Base-by-base conservation (phyloP, 768 basidiomycete species). In the Tulasnella calospora region DNA sequence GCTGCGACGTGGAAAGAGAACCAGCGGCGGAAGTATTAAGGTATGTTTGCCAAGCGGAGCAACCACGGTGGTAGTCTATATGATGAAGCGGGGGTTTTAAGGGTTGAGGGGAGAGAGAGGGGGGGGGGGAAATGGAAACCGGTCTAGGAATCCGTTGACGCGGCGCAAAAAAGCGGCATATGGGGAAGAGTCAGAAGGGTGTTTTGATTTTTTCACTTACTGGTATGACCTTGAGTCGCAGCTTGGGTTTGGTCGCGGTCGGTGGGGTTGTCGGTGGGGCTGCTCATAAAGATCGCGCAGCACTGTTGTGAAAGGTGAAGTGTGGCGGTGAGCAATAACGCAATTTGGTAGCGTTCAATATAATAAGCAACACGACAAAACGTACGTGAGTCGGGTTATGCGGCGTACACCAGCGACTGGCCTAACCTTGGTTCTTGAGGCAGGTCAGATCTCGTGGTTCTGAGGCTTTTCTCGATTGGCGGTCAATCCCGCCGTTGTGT, bases 371-470 rank as follows among this genome's bases (percentile, higher is more conserved):
- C 41, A 27, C 15, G 46, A 40, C 5, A 27, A 71, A n/a, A 79
- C 78, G n/a, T 74, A 79, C 78, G 30, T 79, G 78, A 30, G 74
- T 35, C 19, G 78, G 78, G 44, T 79, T 73, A 40, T 46, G 73
- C 17, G 21, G 27, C 27, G 46, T 38, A 36, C 78, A 79, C 71
- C 71, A 74, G 73, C 78, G 61, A 10, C 73, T 44, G 44, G 78
- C 33, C 46, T n/a, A n/a, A 19, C 71, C 73, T 13, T 40, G 47
- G 17, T 74, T 10, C 8, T n/a, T 8, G 23, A 57, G 8, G 40
- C 78, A 79, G 67, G 21, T 17, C 30, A 73, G 77, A n/a, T n/a
- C n/a, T n/a, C n/a, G n/a, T n/a, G n/a, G n/a, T n/a, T n/a, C n/a
- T n/a, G n/a, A n/a, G n/a, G n/a, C n/a, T n/a, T n/a, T n/a, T n/a